Percentiles rank a stretch among this genome's conserved stretches.
phyloP scores from a whole-genome alignment of 495 filamentous ascomycete genomes.

The Parathielavia appendiculata region DNA sequence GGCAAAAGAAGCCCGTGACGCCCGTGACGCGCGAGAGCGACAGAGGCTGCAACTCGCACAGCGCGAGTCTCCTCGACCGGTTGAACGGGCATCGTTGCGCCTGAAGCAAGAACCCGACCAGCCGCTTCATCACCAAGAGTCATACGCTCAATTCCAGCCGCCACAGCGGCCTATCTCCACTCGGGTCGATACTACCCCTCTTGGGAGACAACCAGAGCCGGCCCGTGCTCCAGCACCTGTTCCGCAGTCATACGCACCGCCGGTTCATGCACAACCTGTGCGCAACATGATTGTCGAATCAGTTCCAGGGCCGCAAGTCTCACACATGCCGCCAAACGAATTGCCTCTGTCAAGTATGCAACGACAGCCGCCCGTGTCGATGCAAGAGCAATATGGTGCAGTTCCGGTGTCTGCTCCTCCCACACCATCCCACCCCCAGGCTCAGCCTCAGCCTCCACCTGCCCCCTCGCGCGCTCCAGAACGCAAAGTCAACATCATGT shows the following conservation, averaged over 20 bases:
- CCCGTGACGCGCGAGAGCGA: conserved; percentile 28
- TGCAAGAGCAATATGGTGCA: conserved; percentile 36
- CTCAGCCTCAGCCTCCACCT: conserved; percentile 28
- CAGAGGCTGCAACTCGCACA: conserved; percentile 25
- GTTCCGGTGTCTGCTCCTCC: conserved; percentile 31
- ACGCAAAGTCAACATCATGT: conserved; percentile 47
- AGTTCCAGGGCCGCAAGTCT: conserved; percentile 26
- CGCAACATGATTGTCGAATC: conserved; percentile 32
- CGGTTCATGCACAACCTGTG: conserved; percentile 32
- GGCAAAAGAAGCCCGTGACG: conserved; percentile 20
- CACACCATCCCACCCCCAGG: conserved; percentile 24
- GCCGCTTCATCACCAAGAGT: conserved; percentile 25
- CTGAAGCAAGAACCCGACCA: conserved; percentile 46
- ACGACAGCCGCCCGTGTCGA: conserved; percentile 31
- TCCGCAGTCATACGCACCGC: conserved; percentile 29
- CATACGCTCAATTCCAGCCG: conserved; percentile 30
- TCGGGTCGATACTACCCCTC: conserved; percentile 35
- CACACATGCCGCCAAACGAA: conserved; percentile 21
- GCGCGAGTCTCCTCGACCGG: conserved; percentile 31
- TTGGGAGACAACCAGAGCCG: conserved; percentile 41
- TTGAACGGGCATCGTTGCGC: conserved; percentile 29
- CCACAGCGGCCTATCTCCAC: conserved; percentile 30
- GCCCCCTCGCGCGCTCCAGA: conserved; percentile 34
- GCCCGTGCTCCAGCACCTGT: conserved; percentile 35
- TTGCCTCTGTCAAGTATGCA: conserved; percentile 31